Evolutionary conservation across 1,284 basidiomycete genomes (phyloP), one percentile per base, ranked within the genome.

Genomic region (Ceratobasidium sp.): DNA sequence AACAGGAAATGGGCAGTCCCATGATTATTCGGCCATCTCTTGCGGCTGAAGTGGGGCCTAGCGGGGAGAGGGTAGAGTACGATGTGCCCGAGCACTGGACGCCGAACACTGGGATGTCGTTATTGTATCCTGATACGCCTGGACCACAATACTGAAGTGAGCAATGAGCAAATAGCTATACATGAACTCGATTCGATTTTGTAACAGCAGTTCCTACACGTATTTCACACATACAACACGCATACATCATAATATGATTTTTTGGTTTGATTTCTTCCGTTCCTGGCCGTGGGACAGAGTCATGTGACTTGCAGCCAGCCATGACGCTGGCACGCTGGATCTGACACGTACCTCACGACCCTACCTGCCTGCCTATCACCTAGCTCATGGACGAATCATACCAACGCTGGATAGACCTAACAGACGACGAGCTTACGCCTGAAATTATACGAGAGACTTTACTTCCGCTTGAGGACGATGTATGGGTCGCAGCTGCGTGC

Each of bases 401-500:
- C 66, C 65, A 76, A 37, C 73, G 69, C n/a, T 94, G 92, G 93
- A 84, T 85, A 73, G 80, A 82, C 64, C 85, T 91, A 61, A 78
- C 84, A 45, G 89, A 93, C 82, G 82, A 86, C 49, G 85, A 90
- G 35, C 79, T 94, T 69, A 89, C 89, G 2, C 80, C 83, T 0
- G 85, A 89, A 47, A 81, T 82, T 58, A 84, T 93, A 23, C 83
- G 85, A 28, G 80, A 87, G 47, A 81, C 86, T n/a, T 85, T 94
- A n/a, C 83, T 82, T 7, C 81, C 84, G 28, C 83, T 91, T 45
- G 82, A 85, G 51, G 89, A 94, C 80, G 90, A 94, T 81, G 84
- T 92, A 11, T 94, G 92, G 92, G 90, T 90, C 23, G 87, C 87
- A 60, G 89, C 91, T 39, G 92, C 93, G 8, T 92, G 90, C 80